A percentile compares a stretch with the other conserved stretches of the same genome.
phyloP scores from a whole-genome alignment of 2,329 filamentous ascomycete species.

The Phaeosphaeria sp. region DNA sequence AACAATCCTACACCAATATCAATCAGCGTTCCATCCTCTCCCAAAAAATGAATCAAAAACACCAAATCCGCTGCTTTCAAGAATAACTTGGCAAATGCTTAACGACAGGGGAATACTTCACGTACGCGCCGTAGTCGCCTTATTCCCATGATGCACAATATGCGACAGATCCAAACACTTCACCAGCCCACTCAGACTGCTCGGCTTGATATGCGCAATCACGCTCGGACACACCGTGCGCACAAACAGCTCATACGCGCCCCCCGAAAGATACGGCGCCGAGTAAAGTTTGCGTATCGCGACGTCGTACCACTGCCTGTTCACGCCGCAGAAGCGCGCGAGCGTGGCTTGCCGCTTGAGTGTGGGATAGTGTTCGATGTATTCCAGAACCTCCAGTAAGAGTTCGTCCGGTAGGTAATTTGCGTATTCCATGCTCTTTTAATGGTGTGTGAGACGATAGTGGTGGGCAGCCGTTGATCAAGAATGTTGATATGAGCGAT shows the following conservation, averaged over 20 bases:
- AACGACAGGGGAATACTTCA: neutral
- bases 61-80: too few species aligned
- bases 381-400: conserved; percentile 57
- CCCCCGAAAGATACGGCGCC: conserved; percentile 58
- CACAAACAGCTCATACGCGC: conserved; percentile 62
- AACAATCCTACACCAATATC: conserved; percentile 52
- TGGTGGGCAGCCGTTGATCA: neutral
- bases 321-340: conserved; percentile 58
- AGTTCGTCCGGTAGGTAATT: conserved; percentile 63
- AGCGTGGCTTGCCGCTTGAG: conserved; percentile 55
- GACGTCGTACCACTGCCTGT: conserved; percentile 62
- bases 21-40: too few species aligned
- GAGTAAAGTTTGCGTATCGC: conserved; percentile 61
- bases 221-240: conserved; percentile 62
- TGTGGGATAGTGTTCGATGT: conserved; percentile 43
- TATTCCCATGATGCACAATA: conserved; percentile 66
- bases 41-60: too few species aligned
- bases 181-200: conserved; percentile 59
- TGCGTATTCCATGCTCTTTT: conserved; percentile 9
- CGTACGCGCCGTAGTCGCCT: conserved; percentile 59
- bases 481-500: neutral
- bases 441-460: neutral
- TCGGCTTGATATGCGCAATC: conserved; percentile 57
- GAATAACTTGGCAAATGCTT: neutral
- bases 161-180: conserved; percentile 59